phyloP scores from a whole-genome alignment of 177 flowering plant species.

The Vitis hybrid region DNA sequence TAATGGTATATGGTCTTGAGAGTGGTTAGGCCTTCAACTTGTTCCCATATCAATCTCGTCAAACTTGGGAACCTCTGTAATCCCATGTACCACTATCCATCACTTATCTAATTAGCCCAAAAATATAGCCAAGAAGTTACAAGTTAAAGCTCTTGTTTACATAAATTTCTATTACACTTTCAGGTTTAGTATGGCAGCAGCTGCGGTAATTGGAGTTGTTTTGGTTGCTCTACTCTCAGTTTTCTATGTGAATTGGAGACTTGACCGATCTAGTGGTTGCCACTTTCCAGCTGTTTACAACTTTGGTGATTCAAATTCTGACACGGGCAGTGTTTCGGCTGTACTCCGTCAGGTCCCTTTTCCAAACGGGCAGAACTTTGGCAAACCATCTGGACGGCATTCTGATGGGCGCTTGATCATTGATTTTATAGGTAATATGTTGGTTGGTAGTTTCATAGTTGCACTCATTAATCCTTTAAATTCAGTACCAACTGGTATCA shows the following conservation, averaged over 20 bases:
- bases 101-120: too few species aligned
- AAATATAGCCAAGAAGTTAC: too few species aligned
- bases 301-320: slow-evolving; percentile 43
- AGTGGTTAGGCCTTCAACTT: too few species aligned
- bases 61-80: too few species aligned
- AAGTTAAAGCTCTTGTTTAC: too few species aligned
- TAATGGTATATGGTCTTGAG: too few species aligned
- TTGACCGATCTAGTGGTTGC: slow-evolving; percentile 7
- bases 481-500: not conserved
- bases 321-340: slow-evolving; percentile 25
- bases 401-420: slow-evolving; percentile 30
- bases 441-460: too few species aligned
- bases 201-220: slow-evolving; percentile 1
- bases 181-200: not conserved
- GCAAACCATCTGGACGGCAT: slow-evolving; percentile 23
- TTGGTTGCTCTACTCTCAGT: slow-evolving; percentile 4
- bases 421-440: slow-evolving; percentile 28
- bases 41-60: too few species aligned
- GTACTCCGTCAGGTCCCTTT: slow-evolving; percentile 12
- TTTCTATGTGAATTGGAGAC: not conserved
- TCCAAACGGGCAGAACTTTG: slow-evolving; percentile 25
- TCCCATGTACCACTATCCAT: too few species aligned
- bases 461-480: not conserved
- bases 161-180: too few species aligned
- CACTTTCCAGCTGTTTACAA: slow-evolving; percentile 33